Percentiles rank a stretch among this genome's conserved stretches.
Conservation (phyloP, 768 basidiomycete species). For the Suillus occidentalis region DNA sequence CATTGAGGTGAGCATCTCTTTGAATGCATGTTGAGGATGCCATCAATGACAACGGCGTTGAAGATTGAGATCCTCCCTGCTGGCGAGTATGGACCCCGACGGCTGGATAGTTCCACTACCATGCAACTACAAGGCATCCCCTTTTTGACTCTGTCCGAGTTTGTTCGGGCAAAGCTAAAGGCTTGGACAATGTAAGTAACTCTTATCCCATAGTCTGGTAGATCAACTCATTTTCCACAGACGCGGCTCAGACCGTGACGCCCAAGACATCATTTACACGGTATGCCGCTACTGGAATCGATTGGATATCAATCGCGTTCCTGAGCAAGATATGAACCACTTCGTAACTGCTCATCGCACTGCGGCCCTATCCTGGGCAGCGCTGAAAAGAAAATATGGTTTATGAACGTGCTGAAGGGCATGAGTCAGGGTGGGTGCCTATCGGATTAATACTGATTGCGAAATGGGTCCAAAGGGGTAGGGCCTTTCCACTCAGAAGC, state of each 20-base stretch:
- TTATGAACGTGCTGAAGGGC: conserved; percentile 34
- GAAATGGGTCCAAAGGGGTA: conserved; percentile 18
- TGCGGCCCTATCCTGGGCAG: conserved; percentile 72
- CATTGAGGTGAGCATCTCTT: conserved; percentile 56
- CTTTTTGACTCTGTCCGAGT: conserved; percentile 84
- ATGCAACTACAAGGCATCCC: conserved; percentile 71
- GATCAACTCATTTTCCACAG: conserved; percentile 36
- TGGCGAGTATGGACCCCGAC: conserved; percentile 78
- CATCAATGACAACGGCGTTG: background rate
- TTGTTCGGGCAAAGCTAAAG: conserved; percentile 82
- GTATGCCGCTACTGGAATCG: conserved; percentile 77
- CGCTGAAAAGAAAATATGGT: conserved; percentile 74
- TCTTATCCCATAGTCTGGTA: conserved; percentile 14
- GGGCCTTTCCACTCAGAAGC: conserved; percentile 4
- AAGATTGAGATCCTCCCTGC: conserved; percentile 84
- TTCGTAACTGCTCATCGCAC: conserved; percentile 61
- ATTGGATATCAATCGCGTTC: conserved; percentile 83
- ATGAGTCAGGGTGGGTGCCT: conserved; percentile 19
- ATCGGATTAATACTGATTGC: conserved; percentile 30
- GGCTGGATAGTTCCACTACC: conserved; percentile 64
- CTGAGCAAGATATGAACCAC: conserved; percentile 80
- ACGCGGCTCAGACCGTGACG: conserved; percentile 69
- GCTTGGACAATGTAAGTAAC: conserved; percentile 72
- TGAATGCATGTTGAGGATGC: background rate
- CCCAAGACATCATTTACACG: conserved; percentile 72